A percentile compares a stretch with the other conserved stretches of the same genome.
Conservation (phyloP, 257 asterid genomes). For the Solanum infundibuliforme region DNA sequence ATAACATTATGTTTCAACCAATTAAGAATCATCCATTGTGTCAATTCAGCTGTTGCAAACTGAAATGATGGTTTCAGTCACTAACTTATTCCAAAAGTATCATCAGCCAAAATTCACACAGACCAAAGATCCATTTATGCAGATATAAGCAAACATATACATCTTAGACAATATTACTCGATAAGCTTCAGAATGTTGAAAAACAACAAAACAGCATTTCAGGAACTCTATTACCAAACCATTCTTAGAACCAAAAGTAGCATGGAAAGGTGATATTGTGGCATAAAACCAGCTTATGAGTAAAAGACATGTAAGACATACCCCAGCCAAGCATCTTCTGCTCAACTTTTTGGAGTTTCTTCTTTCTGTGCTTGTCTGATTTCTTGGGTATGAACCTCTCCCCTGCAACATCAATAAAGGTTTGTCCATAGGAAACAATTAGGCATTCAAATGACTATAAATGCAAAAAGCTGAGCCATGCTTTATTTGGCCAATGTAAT, state of each 20-base stretch:
- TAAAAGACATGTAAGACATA: conserved; percentile 18
- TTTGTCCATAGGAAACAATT: background rate
- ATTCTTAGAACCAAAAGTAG: background rate
- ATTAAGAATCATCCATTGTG: background rate
- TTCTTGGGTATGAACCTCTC: conserved; percentile 69
- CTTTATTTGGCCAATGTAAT: background rate
- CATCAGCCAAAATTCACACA: background rate
- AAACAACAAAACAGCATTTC: background rate
- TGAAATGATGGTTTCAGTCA: background rate
- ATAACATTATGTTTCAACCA: background rate
- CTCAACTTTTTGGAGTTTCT: conserved; percentile 75
- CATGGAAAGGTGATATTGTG: background rate
- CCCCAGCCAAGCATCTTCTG: conserved; percentile 99
- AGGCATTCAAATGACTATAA: background rate
- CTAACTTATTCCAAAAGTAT: background rate
- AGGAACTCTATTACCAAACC: background rate
- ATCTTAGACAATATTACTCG: background rate
- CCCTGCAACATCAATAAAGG: conserved; percentile 35
- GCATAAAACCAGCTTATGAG: background rate
- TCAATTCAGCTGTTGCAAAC: background rate
- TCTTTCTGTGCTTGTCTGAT: conserved; percentile 84
- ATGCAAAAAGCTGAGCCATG: background rate
- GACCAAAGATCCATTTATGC: background rate
- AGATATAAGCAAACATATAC: background rate
- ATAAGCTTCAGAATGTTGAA: background rate